Percentiles rank a stretch among this genome's conserved stretches.
phyloP scores from a whole-genome alignment of 192 early-diverging fungal genomes.

The Podochytrium sp. region DNA sequence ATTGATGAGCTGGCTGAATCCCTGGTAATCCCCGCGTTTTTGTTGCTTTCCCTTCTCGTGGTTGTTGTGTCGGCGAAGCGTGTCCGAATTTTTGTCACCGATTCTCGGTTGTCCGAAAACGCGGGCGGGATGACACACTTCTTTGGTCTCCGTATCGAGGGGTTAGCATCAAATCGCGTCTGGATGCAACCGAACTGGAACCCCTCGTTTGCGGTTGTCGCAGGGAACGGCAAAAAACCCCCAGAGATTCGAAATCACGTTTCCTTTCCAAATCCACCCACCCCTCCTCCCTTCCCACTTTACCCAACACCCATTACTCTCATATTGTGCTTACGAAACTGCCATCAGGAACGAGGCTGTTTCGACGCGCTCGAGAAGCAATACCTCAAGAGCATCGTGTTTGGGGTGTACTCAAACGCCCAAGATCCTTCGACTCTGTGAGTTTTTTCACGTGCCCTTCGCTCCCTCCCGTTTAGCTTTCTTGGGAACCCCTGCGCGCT shows the following conservation, averaged over 20 bases:
- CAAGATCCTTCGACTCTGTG: background rate
- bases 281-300: background rate
- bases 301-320: background rate
- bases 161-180: background rate
- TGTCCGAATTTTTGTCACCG: too few species aligned
- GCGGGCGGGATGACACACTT: too few species aligned
- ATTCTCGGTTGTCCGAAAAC: too few species aligned
- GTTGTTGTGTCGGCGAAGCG: background rate
- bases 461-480: too few species aligned
- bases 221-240: background rate
- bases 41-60: background rate
- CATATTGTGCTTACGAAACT: too few species aligned
- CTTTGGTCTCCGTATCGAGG: too few species aligned
- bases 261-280: background rate
- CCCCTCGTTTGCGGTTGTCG: background rate
- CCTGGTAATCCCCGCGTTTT: background rate
- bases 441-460: too few species aligned
- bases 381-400: slow-evolving; percentile 5
- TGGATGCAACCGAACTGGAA: background rate
- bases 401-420: background rate
- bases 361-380: slow-evolving; percentile 18
- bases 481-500: background rate
- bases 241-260: background rate
- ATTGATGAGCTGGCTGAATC: background rate
- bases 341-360: slow-evolving; percentile 2